Evolutionary conservation across 192 early-diverging fungal species (phyloP).

Genomic region (Entrophospora sp.): DNA sequence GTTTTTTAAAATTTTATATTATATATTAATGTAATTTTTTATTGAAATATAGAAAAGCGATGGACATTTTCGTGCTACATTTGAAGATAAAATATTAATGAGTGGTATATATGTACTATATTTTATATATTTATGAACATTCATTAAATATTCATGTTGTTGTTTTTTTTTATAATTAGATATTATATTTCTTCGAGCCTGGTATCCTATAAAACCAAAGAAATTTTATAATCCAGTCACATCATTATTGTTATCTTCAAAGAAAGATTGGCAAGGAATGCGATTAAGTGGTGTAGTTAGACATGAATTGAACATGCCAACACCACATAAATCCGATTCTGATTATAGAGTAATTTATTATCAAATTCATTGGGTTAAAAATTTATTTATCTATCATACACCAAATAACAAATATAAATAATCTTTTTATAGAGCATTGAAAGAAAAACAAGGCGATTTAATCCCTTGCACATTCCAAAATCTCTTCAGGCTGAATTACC

Average conservation of each 20-base stretch:
- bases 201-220: conserved; percentile 93
- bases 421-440: conserved; percentile 50
- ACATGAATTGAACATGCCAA: conserved; percentile 47
- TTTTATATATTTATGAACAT: background rate
- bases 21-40: background rate
- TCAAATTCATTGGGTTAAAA: too few species aligned
- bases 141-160: background rate
- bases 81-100: conserved; percentile 96
- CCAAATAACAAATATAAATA: background rate
- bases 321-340: conserved; percentile 77
- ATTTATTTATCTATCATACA: background rate
- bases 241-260: conserved; percentile 68
- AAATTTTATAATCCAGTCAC: conserved; percentile 98
- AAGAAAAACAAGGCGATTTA: conserved; percentile 69
- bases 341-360: conserved; percentile 63
- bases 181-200: conserved; percentile 94
- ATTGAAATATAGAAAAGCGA: conserved; percentile 54
- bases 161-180: conserved; percentile 42
- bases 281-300: conserved; percentile 81
- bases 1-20: background rate
- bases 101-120: conserved; percentile 47
- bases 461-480: conserved; percentile 73
- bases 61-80: conserved; percentile 92
- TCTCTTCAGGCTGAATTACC: conserved; percentile 73
- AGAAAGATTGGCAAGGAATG: conserved; percentile 82